These are phyloP conservation scores for Auricularia cornea DNA, from an alignment of 768 basidiomycete species.

Conservation along the genomic window DNA sequence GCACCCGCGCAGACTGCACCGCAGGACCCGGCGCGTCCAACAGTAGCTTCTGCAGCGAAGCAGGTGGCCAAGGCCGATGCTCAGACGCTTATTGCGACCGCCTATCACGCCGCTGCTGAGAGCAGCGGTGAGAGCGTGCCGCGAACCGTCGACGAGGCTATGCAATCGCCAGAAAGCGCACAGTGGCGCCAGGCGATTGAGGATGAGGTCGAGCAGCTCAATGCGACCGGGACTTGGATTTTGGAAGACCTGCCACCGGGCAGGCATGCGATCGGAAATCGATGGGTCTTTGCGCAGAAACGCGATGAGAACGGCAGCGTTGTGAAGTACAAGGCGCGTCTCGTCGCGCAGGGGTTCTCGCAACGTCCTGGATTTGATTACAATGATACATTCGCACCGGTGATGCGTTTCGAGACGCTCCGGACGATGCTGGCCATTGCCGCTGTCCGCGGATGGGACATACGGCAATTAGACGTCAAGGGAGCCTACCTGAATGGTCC, in stretches of 20 bases:
- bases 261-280: conserved; percentile 9
- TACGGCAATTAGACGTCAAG: conserved; percentile 23
- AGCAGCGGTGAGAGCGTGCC: no score
- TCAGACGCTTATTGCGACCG: no score
- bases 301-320: conserved; percentile 13
- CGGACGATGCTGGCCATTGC: conserved; percentile 20
- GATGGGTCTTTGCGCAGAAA: conserved; percentile 21
- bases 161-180: conserved; percentile 3
- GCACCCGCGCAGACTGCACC: no score
- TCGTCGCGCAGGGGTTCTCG: no score
- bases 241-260: conserved; percentile 11
- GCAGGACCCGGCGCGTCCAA: no score
- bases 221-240: conserved; percentile 14
- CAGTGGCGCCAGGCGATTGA: conserved; percentile 16
- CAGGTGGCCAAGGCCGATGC: no score
- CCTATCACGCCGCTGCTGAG: background rate
- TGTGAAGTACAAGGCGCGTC: no score
- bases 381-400: no score
- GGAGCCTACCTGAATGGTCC: conserved; percentile 23
- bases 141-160: conserved; percentile 5
- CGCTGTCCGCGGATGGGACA: conserved; percentile 19
- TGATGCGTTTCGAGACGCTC: no score
- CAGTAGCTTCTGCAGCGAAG: no score
- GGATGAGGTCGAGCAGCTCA: conserved; percentile 14
- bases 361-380: no score